Percentiles rank a stretch among this genome's conserved stretches.
Conservation (phyloP, 345 rosid genomes). For the Brassica nigra region DNA sequence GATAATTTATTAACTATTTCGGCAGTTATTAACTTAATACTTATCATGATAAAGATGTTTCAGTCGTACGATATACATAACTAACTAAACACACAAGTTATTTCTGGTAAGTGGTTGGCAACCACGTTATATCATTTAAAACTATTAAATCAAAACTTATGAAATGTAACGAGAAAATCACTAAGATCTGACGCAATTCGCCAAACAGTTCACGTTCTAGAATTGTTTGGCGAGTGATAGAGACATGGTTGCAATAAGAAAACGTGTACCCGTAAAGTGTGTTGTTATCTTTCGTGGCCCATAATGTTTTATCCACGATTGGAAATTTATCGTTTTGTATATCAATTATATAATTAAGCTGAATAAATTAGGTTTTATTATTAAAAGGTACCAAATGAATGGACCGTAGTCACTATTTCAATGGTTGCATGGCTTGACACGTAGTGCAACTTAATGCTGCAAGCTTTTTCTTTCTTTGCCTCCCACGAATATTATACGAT, state of each 20-base stretch:
- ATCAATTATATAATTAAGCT: neutral
- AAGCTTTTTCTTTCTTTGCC: conserved; percentile 7
- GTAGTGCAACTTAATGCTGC: conserved; percentile 33
- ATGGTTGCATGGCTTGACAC: conserved; percentile 35
- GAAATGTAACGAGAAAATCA: conserved; percentile 11
- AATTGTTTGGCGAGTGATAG: conserved; percentile 20
- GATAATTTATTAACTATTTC: neutral
- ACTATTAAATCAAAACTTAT: neutral
- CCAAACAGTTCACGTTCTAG: neutral
- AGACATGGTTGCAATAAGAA: conserved; percentile 21
- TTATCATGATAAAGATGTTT: neutral
- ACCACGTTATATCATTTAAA: neutral
- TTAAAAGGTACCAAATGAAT: conserved; percentile 28
- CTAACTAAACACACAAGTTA: neutral
- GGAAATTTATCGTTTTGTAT: neutral
- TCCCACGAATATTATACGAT: conserved; percentile 12
- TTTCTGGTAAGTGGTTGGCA: neutral
- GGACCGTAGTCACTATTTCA: conserved; percentile 33
- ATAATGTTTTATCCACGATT: neutral
- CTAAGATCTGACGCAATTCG: conserved; percentile 6
- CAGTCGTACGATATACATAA: neutral
- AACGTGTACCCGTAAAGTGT: conserved; percentile 30
- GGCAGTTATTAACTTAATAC: too few species aligned
- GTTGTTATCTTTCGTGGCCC: conserved; percentile 23
- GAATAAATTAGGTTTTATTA: conserved; percentile 19